phyloP scores from a whole-genome alignment of 495 filamentous ascomycete species.

The Aspergillus conjunctus region DNA sequence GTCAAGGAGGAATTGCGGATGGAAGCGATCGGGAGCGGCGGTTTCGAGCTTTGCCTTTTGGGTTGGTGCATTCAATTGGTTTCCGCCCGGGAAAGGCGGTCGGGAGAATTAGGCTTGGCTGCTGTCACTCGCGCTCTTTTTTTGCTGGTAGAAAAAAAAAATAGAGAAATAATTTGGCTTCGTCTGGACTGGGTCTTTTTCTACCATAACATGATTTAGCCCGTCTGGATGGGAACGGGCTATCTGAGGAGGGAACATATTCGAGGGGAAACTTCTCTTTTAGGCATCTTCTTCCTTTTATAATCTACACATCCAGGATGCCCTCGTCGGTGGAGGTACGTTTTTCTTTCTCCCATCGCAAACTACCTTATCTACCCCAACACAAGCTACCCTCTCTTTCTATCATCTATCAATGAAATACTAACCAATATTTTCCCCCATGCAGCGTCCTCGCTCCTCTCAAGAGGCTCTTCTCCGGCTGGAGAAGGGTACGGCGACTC shows the following conservation, averaged over 20 bases:
- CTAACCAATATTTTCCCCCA: not conserved
- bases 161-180: slow-evolving; percentile 12
- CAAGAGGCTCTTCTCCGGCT: slow-evolving; percentile 55
- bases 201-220: no score
- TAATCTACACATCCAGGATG: slow-evolving; percentile 35
- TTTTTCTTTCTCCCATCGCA: slow-evolving; percentile 9
- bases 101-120: slow-evolving; percentile 42
- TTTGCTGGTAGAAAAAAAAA: slow-evolving; percentile 17
- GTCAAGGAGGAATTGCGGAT: slow-evolving; percentile 25
- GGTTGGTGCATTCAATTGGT: slow-evolving; percentile 1
- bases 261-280: slow-evolving; percentile 5
- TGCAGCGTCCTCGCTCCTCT: slow-evolving; percentile 45
- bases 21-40: slow-evolving; percentile 38
- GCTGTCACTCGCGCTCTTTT: slow-evolving; percentile 31
- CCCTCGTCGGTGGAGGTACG: slow-evolving; percentile 47
- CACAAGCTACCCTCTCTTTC: slow-evolving; percentile 5
- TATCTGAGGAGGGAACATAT: slow-evolving; percentile 7
- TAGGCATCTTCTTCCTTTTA: slow-evolving; percentile 17
- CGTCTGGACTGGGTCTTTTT: not conserved
- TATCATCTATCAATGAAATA: slow-evolving; percentile 3
- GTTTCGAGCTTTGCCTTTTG: slow-evolving; percentile 32
- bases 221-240: slow-evolving; percentile 4
- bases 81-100: slow-evolving; percentile 42
- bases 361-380: not conserved
- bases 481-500: slow-evolving; percentile 50